Evolutionary conservation across 73 alveolate species (phyloP).

Genomic region (Diophrys appendiculata): DNA sequence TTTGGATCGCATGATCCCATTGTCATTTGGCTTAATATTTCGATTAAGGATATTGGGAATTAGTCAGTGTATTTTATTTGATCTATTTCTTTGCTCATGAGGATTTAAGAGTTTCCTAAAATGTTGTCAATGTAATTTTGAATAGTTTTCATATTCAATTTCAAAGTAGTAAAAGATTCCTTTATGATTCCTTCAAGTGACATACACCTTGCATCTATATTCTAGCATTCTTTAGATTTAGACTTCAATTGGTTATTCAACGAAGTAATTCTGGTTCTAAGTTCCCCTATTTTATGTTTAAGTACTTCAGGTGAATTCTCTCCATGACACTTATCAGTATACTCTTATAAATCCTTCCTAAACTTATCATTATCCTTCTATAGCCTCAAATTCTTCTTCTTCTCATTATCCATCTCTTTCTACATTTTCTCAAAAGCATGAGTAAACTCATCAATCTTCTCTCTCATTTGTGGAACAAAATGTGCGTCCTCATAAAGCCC

Average conservation of each 20-base stretch:
- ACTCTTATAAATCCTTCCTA: background rate
- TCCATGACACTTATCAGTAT: background rate
- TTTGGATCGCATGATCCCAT: too few species aligned
- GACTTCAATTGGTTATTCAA: background rate
- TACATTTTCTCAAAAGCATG: background rate
- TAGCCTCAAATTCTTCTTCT: background rate
- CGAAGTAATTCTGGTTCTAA: background rate
- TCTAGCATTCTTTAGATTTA: background rate
- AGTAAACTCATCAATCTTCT: background rate
- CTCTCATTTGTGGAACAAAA: background rate
- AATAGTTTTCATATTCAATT: background rate
- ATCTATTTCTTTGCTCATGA: background rate
- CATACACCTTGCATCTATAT: background rate
- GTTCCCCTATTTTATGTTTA: background rate
- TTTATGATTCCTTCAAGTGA: background rate
- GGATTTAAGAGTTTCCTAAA: background rate
- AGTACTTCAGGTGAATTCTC: background rate
- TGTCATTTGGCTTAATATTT: background rate
- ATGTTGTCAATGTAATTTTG: background rate
- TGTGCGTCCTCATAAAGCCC: background rate
- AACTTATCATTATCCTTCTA: constrained; percentile 4
- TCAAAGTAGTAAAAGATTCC: background rate
- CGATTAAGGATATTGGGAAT: background rate
- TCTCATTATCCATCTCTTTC: constrained; percentile 2
- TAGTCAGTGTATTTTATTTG: background rate